Evolutionary conservation across 2,329 filamentous ascomycete genomes (phyloP), one percentile per base, ranked within the genome.

Genomic region (Penicillium sp.): DNA sequence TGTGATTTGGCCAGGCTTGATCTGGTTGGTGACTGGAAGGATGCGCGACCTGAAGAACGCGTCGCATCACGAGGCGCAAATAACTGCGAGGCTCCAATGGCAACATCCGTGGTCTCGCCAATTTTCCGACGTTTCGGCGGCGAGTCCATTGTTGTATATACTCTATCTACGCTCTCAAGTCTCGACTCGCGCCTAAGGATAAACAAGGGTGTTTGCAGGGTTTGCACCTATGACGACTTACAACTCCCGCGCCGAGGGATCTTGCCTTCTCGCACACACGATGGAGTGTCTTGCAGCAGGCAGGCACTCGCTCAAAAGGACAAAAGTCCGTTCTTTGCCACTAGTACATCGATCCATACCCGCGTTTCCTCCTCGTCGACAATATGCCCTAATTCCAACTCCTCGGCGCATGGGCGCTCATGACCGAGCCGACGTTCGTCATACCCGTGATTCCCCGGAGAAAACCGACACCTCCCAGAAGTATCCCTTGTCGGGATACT

Each of bases 1-100:
- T 85, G 79, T 39, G 79, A 76, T 52, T 79, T 77, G 47, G 81
- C 73, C 11, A 85, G 67, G 57, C 81, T 86, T 10, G 82, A 75
- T 60, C 76, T 80, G 0, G 82, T 85, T 0, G 84, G 82, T n/a
- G 82, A 85, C 44, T 79, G 79, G 60, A 82, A 86, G 0, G 82
- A 85, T 0, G 78, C 75, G 1, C 75, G 74, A 38, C 62, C 57
- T 6, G 63, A 54, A 31, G 66, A 63, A 14, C 66, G 58, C 24
- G 59, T 50, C 44, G 52, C 53, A 38, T 54, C 51, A 56, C 55
- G 51, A 28, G 48, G 40, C 40, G 35, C 55, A 23, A 46, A 42
- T 18, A 50, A 71, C 47, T 69, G 70, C 28, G 69, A 69, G 56
- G 67, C 67, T 60, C 64, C 64, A 54, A 74, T 61, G 18, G 71